Evolutionary conservation across 352 stramenopile species (phyloP), one percentile per base, ranked within the genome.

Genomic region (Phytophthora cryptogea): DNA sequence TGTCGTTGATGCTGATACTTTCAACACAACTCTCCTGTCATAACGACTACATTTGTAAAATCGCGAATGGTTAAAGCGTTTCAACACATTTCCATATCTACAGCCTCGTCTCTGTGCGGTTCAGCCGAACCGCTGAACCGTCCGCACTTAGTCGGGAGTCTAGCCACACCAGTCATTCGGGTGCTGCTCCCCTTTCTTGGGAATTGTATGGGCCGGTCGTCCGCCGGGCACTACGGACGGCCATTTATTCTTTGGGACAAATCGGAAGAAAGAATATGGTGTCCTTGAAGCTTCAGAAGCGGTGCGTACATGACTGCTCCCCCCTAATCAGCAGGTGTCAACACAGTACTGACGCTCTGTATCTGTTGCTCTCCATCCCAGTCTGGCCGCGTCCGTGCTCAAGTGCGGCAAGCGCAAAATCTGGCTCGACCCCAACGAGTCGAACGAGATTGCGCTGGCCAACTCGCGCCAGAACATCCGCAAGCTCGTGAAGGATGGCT

Each of bases 401-500:
- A 99, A 99, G 84, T 99, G 96, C 90, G 98, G 98, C 76, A 98
- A 99, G 90, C 93, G 96, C 73, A 99, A 99, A 84, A 90, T 99
- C 45, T 99, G 97, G 97, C 89, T 99, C 64, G 98, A 99, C 86
- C 97, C 98, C 48, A 99, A 99, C 80, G 98, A 99, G 86, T 94
- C 98, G 52, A 98, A 97, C 68, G 97, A 99, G 83, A 99, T 99
- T 80, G 95, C 90, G 30, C 75, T 99, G 49, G 98, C 98, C 70
- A 99, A 99, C 90, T 99, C 97, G 67, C 95, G 98, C 57, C 97
- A 99, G 78, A 99, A 99, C 90, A 98, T 99, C 75, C 88, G 93
- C 70, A 99, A 99, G 88, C 82, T 99, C 59, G 85, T 99, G 61
- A 99, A 99, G 85, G 97, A 99, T 96, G 97, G 97, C 76, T 93